Percentiles rank a stretch among this genome's conserved stretches.
phyloP scores from a whole-genome alignment of 805 yeast species.

The Candida incommunis region DNA sequence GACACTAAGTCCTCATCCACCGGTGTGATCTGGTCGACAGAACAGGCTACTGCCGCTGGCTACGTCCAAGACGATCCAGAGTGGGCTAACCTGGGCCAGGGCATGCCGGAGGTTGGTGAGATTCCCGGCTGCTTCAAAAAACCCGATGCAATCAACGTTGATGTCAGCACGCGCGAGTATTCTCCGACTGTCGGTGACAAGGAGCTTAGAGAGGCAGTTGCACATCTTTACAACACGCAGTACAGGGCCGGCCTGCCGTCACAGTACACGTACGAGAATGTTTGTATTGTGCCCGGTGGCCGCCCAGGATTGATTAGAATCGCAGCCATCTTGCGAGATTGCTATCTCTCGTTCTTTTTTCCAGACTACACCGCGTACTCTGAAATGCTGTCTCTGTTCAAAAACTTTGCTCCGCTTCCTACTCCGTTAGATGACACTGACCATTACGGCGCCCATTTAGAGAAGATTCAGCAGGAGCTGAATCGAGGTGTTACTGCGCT shows the following conservation, averaged over 20 bases:
- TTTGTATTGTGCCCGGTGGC: constrained; percentile 52
- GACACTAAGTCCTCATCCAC: constrained; percentile 45
- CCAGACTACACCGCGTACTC: constrained; percentile 57
- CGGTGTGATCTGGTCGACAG: constrained; percentile 53
- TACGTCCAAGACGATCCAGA: constrained; percentile 25
- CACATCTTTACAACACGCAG: constrained; percentile 38
- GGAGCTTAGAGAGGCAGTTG: constrained; percentile 43
- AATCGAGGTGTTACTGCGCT: constrained; percentile 44
- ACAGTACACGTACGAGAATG: constrained; percentile 44
- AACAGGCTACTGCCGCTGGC: constrained; percentile 44
- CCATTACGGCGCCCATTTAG: constrained; percentile 40
- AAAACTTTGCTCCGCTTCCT: constrained; percentile 49
- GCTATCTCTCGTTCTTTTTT: constrained; percentile 43
- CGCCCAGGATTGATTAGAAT: constrained; percentile 49
- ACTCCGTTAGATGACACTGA: constrained; percentile 45
- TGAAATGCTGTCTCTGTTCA: constrained; percentile 47
- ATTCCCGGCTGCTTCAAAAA: constrained; percentile 43
- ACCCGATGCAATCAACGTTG: constrained; percentile 33
- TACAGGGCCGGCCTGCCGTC: constrained; percentile 35
- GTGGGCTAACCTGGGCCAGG: constrained; percentile 53
- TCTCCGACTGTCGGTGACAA: constrained; percentile 47
- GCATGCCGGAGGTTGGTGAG: constrained; percentile 52
- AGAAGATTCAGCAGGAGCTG: constrained; percentile 37
- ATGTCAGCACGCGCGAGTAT: constrained; percentile 38
- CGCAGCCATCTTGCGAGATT: constrained; percentile 45